Base-by-base conservation (phyloP, 2,329 filamentous ascomycete genomes). In the Ophiostoma australiae region DNA sequence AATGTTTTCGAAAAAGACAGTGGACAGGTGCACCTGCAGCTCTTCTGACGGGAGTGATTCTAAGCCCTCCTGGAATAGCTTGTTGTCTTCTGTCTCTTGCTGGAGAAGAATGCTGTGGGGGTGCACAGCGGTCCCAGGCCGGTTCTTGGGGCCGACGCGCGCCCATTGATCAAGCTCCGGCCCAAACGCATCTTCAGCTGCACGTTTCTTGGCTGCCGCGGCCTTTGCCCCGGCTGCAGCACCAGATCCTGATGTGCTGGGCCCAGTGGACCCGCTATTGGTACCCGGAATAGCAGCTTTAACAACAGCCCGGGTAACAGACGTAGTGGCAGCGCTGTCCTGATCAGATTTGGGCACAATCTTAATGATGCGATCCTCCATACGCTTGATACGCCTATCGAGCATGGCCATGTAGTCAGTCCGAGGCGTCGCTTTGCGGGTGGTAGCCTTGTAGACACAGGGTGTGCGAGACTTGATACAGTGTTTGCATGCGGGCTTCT, bases 351-450 rank as follows among this genome's bases (percentile, higher is more conserved):
- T 97, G 0, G 95, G 94, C 37, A 98, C 91, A 72, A 94, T 90
- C 79, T 97, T 97, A 81, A 98, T 96, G 73, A 98, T 95, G 71
- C 94, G 90, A 77, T 98, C 94, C 80, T 99, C 95, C 95, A 98
- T 98, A 71, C 94, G 86, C 83, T 97, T 97, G 75, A 98, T 80
- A 70, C 95, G 87, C 81, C 97, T 97, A 81, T 98, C 95, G 76
- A 98, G 82, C 93, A 98, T 98, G 61, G 94, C 93, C 95, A 98
- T 98, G 80, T 98, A 98, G 80, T 98, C 95, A 23, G 95, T 98
- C 69, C 95, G 87, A 2, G 95, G 95, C 3, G 94, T 93, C 1
- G 94, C 93, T 80, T 98, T 98, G 72, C 95, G 87, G 4, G 94
- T 93, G 0, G 94, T 98, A 72, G 97, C 93, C 78, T 98, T 98